These are phyloP conservation scores for Panellus pusillus DNA, from an alignment of 768 basidiomycete species.

Conservation along the genomic window DNA sequence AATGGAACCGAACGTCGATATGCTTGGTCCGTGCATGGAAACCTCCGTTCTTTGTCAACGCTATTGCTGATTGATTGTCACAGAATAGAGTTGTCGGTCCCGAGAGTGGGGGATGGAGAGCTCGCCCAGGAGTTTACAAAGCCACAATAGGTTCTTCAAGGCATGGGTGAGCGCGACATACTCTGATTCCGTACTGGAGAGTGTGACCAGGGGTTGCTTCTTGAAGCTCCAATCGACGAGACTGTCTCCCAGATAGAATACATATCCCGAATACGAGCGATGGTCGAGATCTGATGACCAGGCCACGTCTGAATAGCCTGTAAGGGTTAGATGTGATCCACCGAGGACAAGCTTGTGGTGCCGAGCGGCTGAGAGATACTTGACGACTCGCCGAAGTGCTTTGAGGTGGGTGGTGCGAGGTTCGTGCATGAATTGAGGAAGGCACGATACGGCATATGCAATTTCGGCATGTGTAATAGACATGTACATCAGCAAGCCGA, in stretches of 20 bases:
- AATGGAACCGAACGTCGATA: constrained; percentile 38
- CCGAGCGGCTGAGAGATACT: constrained; percentile 18
- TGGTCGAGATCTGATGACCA: no score
- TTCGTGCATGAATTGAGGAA: constrained; percentile 17
- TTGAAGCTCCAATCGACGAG: constrained; percentile 36
- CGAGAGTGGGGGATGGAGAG: neutral
- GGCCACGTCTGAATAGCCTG: no score
- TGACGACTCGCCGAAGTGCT: constrained; percentile 14
- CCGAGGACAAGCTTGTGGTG: neutral
- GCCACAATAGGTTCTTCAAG: constrained; percentile 23
- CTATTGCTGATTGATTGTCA: constrained; percentile 30
- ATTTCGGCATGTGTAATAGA: constrained; percentile 20
- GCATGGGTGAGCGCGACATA: constrained; percentile 34
- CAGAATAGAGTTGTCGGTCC: constrained; percentile 16
- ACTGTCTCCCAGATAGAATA: no score
- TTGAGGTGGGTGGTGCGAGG: constrained; percentile 13
- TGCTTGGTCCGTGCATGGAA: constrained; percentile 36
- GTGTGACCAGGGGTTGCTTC: constrained; percentile 31
- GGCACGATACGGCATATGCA: constrained; percentile 9
- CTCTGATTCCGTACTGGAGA: constrained; percentile 36
- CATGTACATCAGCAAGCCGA: no score
- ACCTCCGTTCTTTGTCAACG: constrained; percentile 27
- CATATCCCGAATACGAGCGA: no score
- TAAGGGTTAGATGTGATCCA: constrained; percentile 28
- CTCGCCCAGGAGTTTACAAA: constrained; percentile 13